Evolutionary conservation across 1,139 yeast species (phyloP), one percentile per base, ranked within the genome.

Genomic region (Saccharomyces pastorianus): DNA sequence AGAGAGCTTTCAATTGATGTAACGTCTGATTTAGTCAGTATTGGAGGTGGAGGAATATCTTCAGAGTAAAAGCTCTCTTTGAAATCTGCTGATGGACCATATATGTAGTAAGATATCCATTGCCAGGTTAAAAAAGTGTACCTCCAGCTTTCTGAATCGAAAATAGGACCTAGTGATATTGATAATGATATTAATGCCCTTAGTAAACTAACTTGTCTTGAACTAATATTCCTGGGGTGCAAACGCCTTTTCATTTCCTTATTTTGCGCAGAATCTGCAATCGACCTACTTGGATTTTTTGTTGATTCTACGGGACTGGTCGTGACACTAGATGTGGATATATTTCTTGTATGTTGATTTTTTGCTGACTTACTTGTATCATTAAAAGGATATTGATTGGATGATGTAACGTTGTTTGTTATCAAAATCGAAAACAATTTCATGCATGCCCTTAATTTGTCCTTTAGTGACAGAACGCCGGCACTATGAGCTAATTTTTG

Each of bases 401-500:
- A 63, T 1, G 72, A 72, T 4, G 13, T 23, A 1, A 69, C 67
- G 54, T 79, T 76, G 25, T 75, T 75, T 4, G 79, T 73, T 0
- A 83, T 76, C 17, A 82, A 79, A 47, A 74, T 72, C 0, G 90
- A 81, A 56, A 91, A 76, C 28, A 85, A 70, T 25, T 71, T 63
- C 51, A 90, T 69, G 48, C 87, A 77, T 2, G 81, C 78, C 64
- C 88, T 87, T 52, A 95, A 73, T 13, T 84, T 75, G 0, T 73
- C 72, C 1, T 69, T 64, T 23, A 85, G 66, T 0, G 82, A 83
- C 32, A 90, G 70, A n/a, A 88, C 72, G 0, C 97, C 97, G 0
- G 93, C 77, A 0, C 93, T 82, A 65, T 90, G 96, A 4, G 95
- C 81, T 52, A 87, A 76, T 58, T 84, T 84, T 67, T 91, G 97